Base-by-base conservation (phyloP, 2,329 filamentous ascomycete species). In the Trichocomaceae sp. region DNA sequence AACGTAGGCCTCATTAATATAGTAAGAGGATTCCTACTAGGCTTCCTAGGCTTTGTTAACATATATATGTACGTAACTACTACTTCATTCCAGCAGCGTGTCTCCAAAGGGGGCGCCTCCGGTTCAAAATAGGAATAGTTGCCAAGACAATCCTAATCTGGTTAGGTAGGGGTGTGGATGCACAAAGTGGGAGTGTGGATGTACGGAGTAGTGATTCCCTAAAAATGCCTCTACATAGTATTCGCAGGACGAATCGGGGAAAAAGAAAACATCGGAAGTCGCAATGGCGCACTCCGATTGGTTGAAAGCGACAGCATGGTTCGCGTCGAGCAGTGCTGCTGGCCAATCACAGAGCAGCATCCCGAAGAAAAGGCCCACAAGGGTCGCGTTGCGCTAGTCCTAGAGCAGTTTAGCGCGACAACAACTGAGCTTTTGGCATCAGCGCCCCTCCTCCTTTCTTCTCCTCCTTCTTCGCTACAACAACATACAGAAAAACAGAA, bases 331-430 rank as follows among this genome's bases (percentile, higher is more conserved):
- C n/a, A n/a, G 3, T 15, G 15, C 35, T 17, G 4, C n/a, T 39
- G 35, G n/a, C 35, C 35, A 39, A 39, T 39, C 35, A 39, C 15
- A 17, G n/a, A 2, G 35, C 35, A 17, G 35, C 2, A n/a, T 6
- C 2, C 15, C 33, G 33, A n/a, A 4, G 4, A 17, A 17, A 17
- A 39, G 35, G 15, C 13, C 13, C 35, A 17, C 15, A 10, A 39
- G 35, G 35, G 35, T 39, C 49, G 49, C 49, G 49, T 52, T 26
- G 13, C n/a, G 33, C 50, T 52, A 52, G 41, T 29, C 42, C 41
- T 20, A 9, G 13, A n/a, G 13, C 15, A 20, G 50, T 26, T 19
- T 52, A 52, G 42, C 7, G 3, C 15, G 31, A 35, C 31, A 35
- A 5, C 31, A 35, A 8, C 31, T 15, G 31, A 35, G 31, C 31